Percentiles rank a stretch among this genome's conserved stretches.
These are phyloP conservation scores for Knufia fluminis DNA, from an alignment of 2,329 filamentous ascomycete species.

Conservation along the genomic window DNA sequence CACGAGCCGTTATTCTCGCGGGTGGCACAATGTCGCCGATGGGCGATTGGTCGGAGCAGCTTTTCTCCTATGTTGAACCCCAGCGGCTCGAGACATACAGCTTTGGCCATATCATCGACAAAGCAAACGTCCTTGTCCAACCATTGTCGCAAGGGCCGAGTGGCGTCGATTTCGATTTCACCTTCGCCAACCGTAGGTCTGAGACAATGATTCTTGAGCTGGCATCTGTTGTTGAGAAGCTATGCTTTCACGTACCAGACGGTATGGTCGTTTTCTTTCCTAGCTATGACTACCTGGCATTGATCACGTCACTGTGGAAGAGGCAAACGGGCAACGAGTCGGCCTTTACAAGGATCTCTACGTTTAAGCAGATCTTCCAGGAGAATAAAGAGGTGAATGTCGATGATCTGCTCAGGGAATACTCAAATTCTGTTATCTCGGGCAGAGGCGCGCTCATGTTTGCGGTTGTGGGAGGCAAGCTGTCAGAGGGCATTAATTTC, in stretches of 20 bases:
- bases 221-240: constrained; percentile 60
- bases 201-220: constrained; percentile 62
- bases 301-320: constrained; percentile 58
- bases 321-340: constrained; percentile 22
- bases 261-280: constrained; percentile 93
- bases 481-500: constrained; percentile 98
- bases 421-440: constrained; percentile 56
- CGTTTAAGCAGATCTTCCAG: constrained; percentile 54
- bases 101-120: constrained; percentile 88
- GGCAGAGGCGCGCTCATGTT: constrained; percentile 68
- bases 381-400: constrained; percentile 40
- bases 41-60: constrained; percentile 74
- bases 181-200: constrained; percentile 67
- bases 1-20: constrained; percentile 78
- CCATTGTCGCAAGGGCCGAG: constrained; percentile 48
- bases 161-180: constrained; percentile 67
- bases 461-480: constrained; percentile 84
- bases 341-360: constrained; percentile 13
- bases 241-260: constrained; percentile 69
- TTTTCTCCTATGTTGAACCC: constrained; percentile 65
- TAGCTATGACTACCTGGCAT: constrained; percentile 81
- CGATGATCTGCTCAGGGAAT: constrained; percentile 65
- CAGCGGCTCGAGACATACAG: constrained; percentile 68
- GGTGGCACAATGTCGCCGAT: constrained; percentile 98
- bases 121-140: constrained; percentile 69